Evolutionary conservation across 768 basidiomycete species (phyloP).

Genomic region (Pisolithus marmoratus): DNA sequence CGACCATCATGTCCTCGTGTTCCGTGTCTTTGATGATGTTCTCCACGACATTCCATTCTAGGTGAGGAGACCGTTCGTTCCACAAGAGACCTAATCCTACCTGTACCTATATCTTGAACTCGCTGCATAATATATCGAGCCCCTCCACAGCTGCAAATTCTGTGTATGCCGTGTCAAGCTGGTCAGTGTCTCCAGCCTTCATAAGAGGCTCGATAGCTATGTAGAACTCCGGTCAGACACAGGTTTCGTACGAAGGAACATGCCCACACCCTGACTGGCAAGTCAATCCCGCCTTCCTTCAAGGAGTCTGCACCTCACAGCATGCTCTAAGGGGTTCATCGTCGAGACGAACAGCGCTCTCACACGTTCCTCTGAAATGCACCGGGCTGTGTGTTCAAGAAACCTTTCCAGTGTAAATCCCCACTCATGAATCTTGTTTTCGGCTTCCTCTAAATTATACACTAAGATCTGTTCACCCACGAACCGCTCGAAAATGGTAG

Average conservation of each 20-base stretch:
- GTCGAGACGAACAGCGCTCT: slow-evolving; percentile 48
- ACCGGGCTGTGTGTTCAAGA: slow-evolving; percentile 40
- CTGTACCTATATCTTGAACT: slow-evolving; percentile 59
- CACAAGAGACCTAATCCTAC: slow-evolving; percentile 28
- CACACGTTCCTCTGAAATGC: slow-evolving; percentile 52
- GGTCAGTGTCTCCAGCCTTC: slow-evolving; percentile 37
- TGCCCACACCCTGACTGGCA: slow-evolving; percentile 33
- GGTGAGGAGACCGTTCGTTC: neutral
- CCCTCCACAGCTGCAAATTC: slow-evolving; percentile 57
- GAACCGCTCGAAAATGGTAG: slow-evolving; percentile 47
- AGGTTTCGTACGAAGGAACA: slow-evolving; percentile 26
- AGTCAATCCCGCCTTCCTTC: slow-evolving; percentile 39
- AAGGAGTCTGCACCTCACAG: slow-evolving; percentile 50
- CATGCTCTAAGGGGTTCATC: slow-evolving; percentile 44
- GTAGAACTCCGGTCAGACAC: slow-evolving; percentile 1
- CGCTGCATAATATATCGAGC: slow-evolving; percentile 45
- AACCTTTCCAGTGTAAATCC: slow-evolving; percentile 42
- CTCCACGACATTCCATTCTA: slow-evolving; percentile 47
- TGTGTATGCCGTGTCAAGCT: slow-evolving; percentile 49
- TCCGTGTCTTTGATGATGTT: slow-evolving; percentile 58
- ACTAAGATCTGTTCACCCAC: slow-evolving; percentile 45
- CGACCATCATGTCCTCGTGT: slow-evolving; percentile 75
- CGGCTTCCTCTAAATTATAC: slow-evolving; percentile 53
- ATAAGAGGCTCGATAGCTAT: slow-evolving; percentile 53
- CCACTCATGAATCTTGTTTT: slow-evolving; percentile 28